Percentiles rank a stretch among this genome's conserved stretches.
These are phyloP conservation scores for Pleurotus tuber-regium DNA, from an alignment of 768 basidiomycete genomes.

Conservation along the genomic window DNA sequence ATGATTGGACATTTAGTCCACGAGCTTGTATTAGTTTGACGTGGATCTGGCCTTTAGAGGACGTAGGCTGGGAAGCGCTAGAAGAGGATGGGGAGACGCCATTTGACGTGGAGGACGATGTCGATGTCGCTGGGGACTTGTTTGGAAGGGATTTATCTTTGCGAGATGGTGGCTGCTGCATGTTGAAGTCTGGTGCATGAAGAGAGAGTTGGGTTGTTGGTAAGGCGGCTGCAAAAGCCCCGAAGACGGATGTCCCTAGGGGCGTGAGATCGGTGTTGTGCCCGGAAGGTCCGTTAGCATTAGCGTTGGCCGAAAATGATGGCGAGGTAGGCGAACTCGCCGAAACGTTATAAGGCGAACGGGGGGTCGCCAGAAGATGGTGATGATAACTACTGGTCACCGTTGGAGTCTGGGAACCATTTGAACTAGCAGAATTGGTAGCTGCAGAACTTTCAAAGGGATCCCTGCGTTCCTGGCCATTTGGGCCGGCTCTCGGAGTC, in stretches of 20 bases:
- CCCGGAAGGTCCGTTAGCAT: constrained; percentile 38
- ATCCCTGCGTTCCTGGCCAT: constrained; percentile 42
- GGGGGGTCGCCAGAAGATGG: constrained; percentile 32
- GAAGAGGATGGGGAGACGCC: constrained; percentile 26
- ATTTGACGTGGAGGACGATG: constrained; percentile 34
- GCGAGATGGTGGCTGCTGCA: constrained; percentile 57
- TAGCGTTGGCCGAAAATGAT: constrained; percentile 26
- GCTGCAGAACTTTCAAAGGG: constrained; percentile 52
- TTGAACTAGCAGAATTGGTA: constrained; percentile 10
- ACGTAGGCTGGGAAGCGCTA: constrained; percentile 30
- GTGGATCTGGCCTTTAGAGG: constrained; percentile 75
- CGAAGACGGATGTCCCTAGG: constrained; percentile 38
- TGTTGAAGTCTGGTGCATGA: constrained; percentile 84
- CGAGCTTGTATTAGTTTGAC: constrained; percentile 95
- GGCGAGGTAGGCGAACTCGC: constrained; percentile 18
- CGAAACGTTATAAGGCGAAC: constrained; percentile 11
- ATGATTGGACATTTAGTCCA: constrained; percentile 68
- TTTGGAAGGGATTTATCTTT: constrained; percentile 26
- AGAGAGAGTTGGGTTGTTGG: constrained; percentile 65
- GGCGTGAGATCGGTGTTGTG: constrained; percentile 44
- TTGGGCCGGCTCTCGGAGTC: constrained; percentile 52
- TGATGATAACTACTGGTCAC: constrained; percentile 27
- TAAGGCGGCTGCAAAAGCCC: constrained; percentile 51
- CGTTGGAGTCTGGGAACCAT: constrained; percentile 28
- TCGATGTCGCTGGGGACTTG: constrained; percentile 35